Conservation (phyloP, 2,329 filamentous ascomycete genomes). For the Fusarium graminum region DNA sequence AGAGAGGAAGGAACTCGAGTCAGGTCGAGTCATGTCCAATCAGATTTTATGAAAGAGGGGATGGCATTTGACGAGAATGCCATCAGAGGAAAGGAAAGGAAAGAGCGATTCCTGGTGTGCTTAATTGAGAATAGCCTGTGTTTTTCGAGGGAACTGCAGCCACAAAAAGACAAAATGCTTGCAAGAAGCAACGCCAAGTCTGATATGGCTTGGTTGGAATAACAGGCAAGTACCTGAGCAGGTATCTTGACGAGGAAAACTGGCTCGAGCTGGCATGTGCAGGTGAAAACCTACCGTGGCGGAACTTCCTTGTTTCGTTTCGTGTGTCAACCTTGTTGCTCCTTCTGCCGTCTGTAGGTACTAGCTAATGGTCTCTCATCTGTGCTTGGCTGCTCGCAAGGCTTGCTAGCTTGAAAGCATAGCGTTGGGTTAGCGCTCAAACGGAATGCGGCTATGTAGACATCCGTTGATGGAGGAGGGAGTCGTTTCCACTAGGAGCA, state of each 20-base stretch:
- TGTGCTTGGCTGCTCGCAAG: constrained; percentile 16
- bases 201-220: too few species aligned
- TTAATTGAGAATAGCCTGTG: constrained; percentile 33
- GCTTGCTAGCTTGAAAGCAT: constrained; percentile 36
- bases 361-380: neutral
- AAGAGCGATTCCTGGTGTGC: constrained; percentile 23
- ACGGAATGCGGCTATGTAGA: constrained; percentile 34
- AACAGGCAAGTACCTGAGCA: too few species aligned
- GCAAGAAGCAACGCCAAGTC: constrained; percentile 14
- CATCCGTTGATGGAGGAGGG: constrained; percentile 27
- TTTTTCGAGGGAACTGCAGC: constrained; percentile 18
- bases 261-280: neutral
- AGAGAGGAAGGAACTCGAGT: neutral
- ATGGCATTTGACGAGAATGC: constrained; percentile 38
- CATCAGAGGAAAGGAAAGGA: constrained; percentile 21
- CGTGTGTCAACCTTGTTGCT: constrained; percentile 34
- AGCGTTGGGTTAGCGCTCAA: constrained; percentile 25
- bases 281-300: neutral
- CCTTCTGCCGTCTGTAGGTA: constrained; percentile 2
- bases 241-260: neutral
- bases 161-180: constrained; percentile 9
- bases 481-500: constrained; percentile 16
- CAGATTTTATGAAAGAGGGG: constrained; percentile 1
- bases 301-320: constrained; percentile 34
- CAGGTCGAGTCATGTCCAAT: neutral